Conservation (phyloP, 1,284 basidiomycete species). For the Apiotrichum akiyoshidainum region DNA sequence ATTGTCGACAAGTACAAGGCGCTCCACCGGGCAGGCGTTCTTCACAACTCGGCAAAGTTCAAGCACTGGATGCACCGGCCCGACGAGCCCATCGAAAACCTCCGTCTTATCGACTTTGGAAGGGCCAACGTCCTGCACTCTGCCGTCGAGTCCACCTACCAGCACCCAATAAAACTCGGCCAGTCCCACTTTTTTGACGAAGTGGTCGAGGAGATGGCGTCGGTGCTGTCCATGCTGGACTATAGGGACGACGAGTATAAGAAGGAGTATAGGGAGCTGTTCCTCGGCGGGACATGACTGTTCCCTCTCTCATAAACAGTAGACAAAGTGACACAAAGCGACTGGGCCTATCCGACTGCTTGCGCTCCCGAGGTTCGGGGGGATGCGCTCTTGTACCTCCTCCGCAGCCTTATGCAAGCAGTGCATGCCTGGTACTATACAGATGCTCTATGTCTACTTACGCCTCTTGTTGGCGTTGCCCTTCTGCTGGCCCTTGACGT, state of each 20-base stretch:
- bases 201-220: background rate
- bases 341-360: too few species aligned
- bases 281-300: too few species aligned
- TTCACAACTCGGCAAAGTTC: conserved; percentile 1
- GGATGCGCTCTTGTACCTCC: too few species aligned
- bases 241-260: background rate
- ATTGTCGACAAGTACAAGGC: conserved; percentile 6
- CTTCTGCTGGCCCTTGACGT: background rate
- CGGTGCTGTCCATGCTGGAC: background rate
- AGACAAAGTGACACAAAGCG: too few species aligned
- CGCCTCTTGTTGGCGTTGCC: conserved; percentile 4
- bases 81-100: background rate
- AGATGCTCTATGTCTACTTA: background rate
- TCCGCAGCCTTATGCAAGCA: too few species aligned
- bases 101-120: conserved; percentile 11
- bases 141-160: too few species aligned
- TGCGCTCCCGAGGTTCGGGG: too few species aligned
- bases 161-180: background rate
- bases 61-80: conserved; percentile 7
- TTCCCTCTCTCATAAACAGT: too few species aligned
- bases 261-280: background rate
- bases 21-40: conserved; percentile 7
- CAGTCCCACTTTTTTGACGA: background rate
- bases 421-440: background rate
- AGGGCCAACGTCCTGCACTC: background rate